Evolutionary conservation across 2,329 filamentous ascomycete species (phyloP).

Genomic region (Cryphonectria radicalis): DNA sequence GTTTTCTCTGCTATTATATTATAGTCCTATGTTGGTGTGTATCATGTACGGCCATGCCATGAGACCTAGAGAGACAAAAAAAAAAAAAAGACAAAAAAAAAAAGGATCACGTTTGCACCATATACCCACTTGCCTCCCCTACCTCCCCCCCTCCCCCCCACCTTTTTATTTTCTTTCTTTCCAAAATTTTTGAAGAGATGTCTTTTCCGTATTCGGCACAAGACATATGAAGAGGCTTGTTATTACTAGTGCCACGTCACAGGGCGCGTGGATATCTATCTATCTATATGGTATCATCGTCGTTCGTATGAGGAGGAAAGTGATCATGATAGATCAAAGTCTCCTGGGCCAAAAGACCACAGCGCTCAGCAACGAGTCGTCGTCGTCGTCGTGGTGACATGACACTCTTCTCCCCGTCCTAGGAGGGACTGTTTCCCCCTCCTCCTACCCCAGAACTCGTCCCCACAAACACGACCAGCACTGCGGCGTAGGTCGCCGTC

Average conservation of each 20-base stretch:
- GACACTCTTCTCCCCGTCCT: not conserved
- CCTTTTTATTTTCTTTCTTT: not conserved
- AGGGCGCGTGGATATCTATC: not conserved
- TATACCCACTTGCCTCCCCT: not conserved
- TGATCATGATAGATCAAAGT: conserved; percentile 15
- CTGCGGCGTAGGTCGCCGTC: conserved; percentile 31
- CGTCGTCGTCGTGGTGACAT: not conserved
- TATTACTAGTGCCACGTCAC: not conserved
- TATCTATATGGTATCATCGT: not conserved
- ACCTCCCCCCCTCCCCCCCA: no score
- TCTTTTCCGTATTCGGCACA: not conserved
- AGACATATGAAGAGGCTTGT: not conserved
- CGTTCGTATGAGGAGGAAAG: conserved; percentile 1
- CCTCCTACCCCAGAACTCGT: conserved; percentile 15
- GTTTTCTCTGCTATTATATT: not conserved
- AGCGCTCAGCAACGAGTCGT: not conserved
- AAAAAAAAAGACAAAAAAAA: not conserved
- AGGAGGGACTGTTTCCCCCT: not conserved
- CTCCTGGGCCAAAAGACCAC: conserved; percentile 3
- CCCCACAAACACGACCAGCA: conserved; percentile 33
- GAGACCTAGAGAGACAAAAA: not conserved
- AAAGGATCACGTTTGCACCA: not conserved
- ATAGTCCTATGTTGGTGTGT: not conserved
- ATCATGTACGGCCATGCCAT: not conserved
- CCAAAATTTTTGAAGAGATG: not conserved